Evolutionary conservation across 371 early-diverging fungal species (phyloP).

Genomic region (Actinomucor elegans): DNA sequence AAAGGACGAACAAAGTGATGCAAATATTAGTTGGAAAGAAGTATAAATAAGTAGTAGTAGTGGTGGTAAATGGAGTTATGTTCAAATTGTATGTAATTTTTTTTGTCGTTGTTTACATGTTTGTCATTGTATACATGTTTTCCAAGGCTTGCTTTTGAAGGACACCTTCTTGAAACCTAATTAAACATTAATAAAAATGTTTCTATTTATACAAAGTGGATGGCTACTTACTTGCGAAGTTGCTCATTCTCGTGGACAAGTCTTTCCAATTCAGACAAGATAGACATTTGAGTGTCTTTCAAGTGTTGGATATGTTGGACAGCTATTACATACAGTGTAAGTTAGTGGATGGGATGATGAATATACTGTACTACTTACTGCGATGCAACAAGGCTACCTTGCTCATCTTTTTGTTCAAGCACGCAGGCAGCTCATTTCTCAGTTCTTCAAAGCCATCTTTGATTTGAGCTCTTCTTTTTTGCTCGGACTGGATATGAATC

Average conservation of each 20-base stretch:
- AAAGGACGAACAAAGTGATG: slow-evolving; percentile 5
- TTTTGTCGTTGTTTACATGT: too few species aligned
- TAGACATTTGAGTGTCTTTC: slow-evolving; percentile 34
- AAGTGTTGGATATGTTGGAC: slow-evolving; percentile 44
- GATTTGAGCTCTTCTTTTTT: slow-evolving; percentile 50
- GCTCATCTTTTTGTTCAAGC: slow-evolving; percentile 39
- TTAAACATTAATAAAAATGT: background rate
- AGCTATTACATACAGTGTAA: slow-evolving; percentile 14
- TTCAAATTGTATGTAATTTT: background rate
- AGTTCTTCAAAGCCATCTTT: slow-evolving; percentile 42
- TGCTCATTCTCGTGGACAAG: slow-evolving; percentile 41
- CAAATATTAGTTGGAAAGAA: slow-evolving; percentile 7
- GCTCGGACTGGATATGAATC: slow-evolving; percentile 52
- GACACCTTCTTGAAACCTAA: slow-evolving; percentile 30
- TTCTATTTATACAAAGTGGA: background rate
- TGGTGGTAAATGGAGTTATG: background rate
- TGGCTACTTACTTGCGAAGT: slow-evolving; percentile 36
- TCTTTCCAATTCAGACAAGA: slow-evolving; percentile 36
- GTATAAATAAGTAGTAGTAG: background rate
- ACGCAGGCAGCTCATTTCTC: slow-evolving; percentile 33
- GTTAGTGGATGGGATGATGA: background rate
- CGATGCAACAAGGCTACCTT: slow-evolving; percentile 37
- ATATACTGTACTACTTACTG: slow-evolving; percentile 25
- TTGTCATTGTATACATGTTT: slow-evolving; percentile 31
- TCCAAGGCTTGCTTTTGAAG: slow-evolving; percentile 35